phyloP scores from a whole-genome alignment of 345 rosid genomes.

The Pugionium dolabratum region DNA sequence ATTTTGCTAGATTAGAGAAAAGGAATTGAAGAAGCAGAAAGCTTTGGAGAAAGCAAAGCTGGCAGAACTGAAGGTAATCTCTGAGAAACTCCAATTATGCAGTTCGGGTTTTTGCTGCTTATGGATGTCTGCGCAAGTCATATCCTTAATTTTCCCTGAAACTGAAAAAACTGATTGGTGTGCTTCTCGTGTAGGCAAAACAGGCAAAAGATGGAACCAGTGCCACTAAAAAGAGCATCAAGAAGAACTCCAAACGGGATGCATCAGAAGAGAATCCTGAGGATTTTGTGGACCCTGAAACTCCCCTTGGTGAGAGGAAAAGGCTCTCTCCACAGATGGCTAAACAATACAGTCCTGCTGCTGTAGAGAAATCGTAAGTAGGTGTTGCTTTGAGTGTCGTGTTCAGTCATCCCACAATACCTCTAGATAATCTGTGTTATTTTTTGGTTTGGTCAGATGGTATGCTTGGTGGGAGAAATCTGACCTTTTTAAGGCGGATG shows the following conservation, averaged over 20 bases:
- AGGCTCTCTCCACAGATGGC: conserved; percentile 80
- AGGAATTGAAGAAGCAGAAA: conserved; percentile 79
- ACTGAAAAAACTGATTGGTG: too few relatives aligned
- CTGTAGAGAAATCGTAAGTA: conserved; percentile 85
- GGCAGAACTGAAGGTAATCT: conserved; percentile 61
- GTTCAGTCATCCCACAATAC: not conserved
- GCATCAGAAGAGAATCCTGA: conserved; percentile 62
- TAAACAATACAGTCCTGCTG: conserved; percentile 74
- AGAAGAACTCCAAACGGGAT: conserved; percentile 63
- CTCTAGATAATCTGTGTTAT: conserved; percentile 12
- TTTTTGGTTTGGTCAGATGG: conserved; percentile 60
- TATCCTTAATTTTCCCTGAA: not conserved
- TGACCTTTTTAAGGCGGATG: conserved; percentile 67
- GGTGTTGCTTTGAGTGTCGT: not conserved
- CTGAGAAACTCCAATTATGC: not conserved
- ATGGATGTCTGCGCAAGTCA: not conserved
- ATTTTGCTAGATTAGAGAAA: conserved; percentile 62
- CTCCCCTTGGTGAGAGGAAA: conserved; percentile 76
- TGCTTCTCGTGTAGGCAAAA: conserved; percentile 49
- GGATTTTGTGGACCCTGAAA: conserved; percentile 79
- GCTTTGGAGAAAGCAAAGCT: conserved; percentile 71
- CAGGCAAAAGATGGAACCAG: conserved; percentile 52
- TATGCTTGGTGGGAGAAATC: conserved; percentile 92
- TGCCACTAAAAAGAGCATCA: conserved; percentile 57
- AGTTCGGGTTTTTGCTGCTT: conserved; percentile 7